Conservation (phyloP, 257 asterid genomes). For the Scutellaria galericulata region DNA sequence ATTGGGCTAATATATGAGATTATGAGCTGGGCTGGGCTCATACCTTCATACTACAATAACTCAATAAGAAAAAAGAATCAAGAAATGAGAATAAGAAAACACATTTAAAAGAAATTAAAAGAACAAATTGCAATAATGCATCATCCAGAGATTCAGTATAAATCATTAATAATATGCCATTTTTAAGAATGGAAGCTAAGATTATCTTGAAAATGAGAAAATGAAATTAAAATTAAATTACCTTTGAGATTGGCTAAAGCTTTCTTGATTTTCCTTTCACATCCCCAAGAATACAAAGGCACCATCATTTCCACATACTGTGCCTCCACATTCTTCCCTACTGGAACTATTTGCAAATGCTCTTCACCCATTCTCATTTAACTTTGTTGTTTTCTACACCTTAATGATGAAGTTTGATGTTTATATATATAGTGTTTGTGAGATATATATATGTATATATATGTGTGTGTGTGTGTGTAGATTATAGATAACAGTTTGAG, state of each 20-base stretch:
- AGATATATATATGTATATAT: not conserved
- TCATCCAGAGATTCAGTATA: no score
- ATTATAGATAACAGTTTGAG: not conserved
- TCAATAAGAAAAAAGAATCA: no score
- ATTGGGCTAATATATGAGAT: not conserved
- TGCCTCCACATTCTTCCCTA: slow-evolving; percentile 69
- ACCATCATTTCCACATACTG: slow-evolving; percentile 94
- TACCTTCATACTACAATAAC: not conserved
- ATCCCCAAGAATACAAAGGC: slow-evolving; percentile 86
- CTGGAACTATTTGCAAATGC: slow-evolving; percentile 63
- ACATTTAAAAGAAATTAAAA: no score
- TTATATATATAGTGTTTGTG: not conserved
- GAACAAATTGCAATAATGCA: no score
- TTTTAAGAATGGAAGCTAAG: no score
- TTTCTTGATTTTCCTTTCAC: slow-evolving; percentile 76
- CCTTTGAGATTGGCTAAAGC: slow-evolving; percentile 85
- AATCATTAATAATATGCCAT: no score
- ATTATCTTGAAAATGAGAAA: no score
- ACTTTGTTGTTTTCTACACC: not conserved
- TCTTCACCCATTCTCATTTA: slow-evolving; percentile 43
- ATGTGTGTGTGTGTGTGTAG: not conserved
- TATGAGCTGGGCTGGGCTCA: not conserved
- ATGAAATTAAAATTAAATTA: slow-evolving; percentile 18
- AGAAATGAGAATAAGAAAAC: no score
- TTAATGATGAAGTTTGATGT: not conserved